phyloP scores from a whole-genome alignment of 495 filamentous ascomycete genomes.

The Polyplosphaeria fusca region DNA sequence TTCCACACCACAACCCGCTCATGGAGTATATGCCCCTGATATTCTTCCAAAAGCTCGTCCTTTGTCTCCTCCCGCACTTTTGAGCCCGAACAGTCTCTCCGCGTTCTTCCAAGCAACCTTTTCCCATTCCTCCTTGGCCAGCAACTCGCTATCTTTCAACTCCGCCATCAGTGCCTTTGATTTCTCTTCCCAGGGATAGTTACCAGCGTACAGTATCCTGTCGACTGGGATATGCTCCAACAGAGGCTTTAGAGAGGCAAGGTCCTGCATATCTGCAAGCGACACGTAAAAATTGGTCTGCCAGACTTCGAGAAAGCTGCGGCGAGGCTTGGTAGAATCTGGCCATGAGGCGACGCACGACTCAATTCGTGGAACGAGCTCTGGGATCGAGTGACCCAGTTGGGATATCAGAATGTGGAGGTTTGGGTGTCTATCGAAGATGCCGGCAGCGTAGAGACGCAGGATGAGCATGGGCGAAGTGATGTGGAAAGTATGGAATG shows the following conservation, averaged over 20 bases:
- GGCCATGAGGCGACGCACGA: conserved; percentile 28
- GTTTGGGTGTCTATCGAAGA: conserved; percentile 51
- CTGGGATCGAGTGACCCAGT: conserved; percentile 49
- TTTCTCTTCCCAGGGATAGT: conserved; percentile 55
- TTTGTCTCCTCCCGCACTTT: conserved; percentile 11
- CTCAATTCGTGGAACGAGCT: conserved; percentile 43
- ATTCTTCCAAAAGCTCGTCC: background rate
- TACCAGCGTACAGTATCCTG: conserved; percentile 56
- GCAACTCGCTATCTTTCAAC: conserved; percentile 50
- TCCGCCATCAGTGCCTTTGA: conserved; percentile 49
- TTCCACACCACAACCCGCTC: too few species aligned
- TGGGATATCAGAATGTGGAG: conserved; percentile 50
- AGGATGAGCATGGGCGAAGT: conserved; percentile 49
- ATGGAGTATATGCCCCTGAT: too few species aligned
- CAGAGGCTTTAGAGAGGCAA: conserved; percentile 40
- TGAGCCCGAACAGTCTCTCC: conserved; percentile 49
- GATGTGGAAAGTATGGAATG: conserved; percentile 47
- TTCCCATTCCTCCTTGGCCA: conserved; percentile 51
- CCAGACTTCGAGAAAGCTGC: conserved; percentile 44
- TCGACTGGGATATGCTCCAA: conserved; percentile 49
- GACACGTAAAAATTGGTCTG: conserved; percentile 46
- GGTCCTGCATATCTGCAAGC: conserved; percentile 42
- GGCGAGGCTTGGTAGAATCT: conserved; percentile 28
- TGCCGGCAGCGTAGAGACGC: conserved; percentile 43
- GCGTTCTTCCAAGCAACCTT: conserved; percentile 57